Evolutionary conservation across 2,329 filamentous ascomycete species (phyloP).

Genomic region (Ophiostoma populinum): DNA sequence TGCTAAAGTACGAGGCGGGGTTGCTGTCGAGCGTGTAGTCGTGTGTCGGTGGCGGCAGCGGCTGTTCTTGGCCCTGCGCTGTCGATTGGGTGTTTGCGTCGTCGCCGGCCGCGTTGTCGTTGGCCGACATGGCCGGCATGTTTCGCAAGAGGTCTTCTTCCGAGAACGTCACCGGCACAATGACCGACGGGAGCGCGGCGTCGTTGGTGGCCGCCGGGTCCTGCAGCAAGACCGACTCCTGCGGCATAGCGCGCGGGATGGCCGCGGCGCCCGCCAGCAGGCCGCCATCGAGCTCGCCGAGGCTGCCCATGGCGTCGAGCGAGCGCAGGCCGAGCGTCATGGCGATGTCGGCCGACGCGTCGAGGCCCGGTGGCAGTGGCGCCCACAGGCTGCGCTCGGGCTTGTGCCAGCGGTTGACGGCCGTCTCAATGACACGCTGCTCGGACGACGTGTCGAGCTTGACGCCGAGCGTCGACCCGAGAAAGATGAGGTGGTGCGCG

Average conservation of each 20-base stretch:
- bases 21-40: slow-evolving; percentile 9
- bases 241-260: not conserved
- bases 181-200: slow-evolving; percentile 2
- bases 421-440: slow-evolving; percentile 16
- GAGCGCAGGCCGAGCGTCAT: too few species aligned
- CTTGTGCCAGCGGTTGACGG: slow-evolving; percentile 16
- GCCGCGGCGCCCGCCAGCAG: not conserved
- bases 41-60: not conserved
- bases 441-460: slow-evolving; percentile 16
- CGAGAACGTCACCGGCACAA: slow-evolving; percentile 12
- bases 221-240: not conserved
- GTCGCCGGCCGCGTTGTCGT: slow-evolving; percentile 4
- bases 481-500: slow-evolving; percentile 16
- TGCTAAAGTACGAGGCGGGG: slow-evolving; percentile 14
- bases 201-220: not conserved
- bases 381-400: slow-evolving; percentile 16
- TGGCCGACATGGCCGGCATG: slow-evolving; percentile 4
- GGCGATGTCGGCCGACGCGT: not conserved
- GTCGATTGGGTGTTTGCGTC: not conserved
- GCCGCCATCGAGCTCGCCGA: not conserved
- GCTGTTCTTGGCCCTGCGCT: not conserved
- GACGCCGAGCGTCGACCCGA: slow-evolving; percentile 16
- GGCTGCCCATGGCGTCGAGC: not conserved
- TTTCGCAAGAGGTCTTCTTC: slow-evolving; percentile 10
- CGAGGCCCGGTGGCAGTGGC: slow-evolving; percentile 5